phyloP scores from a whole-genome alignment of 768 basidiomycete species.

The Chiua virens region DNA sequence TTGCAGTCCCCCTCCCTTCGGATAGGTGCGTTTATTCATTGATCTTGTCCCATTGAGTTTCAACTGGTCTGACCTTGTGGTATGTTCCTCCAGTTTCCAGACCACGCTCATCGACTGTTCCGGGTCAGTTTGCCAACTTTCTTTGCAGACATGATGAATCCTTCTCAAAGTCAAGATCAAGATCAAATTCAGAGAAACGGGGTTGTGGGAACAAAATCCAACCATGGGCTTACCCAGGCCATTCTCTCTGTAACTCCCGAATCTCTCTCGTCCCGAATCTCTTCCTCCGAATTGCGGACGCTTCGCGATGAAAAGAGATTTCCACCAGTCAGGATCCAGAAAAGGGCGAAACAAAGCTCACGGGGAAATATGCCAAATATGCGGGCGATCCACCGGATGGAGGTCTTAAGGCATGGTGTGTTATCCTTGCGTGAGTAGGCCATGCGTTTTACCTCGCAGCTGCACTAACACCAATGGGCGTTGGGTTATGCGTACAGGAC shows the following conservation, averaged over 20 bases:
- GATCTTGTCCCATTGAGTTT: background rate
- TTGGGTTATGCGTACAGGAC: constrained; percentile 7
- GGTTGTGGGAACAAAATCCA: background rate
- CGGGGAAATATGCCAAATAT: constrained; percentile 18
- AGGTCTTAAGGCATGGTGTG: constrained; percentile 31
- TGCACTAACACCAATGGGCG: background rate
- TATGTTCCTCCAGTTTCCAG: background rate
- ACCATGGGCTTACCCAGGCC: background rate
- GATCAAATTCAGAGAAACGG: background rate
- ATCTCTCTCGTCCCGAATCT: background rate
- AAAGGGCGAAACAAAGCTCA: background rate
- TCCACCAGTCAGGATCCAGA: constrained; percentile 3
- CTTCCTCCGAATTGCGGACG: constrained; percentile 6
- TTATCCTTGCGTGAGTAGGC: constrained; percentile 26
- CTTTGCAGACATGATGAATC: background rate
- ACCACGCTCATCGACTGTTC: background rate
- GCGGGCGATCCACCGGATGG: constrained; percentile 28
- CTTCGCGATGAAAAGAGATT: constrained; percentile 7
- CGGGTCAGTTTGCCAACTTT: background rate
- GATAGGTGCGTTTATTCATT: background rate
- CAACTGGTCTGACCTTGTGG: background rate
- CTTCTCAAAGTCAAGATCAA: background rate
- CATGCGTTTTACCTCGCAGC: background rate
- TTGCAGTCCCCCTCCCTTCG: too few relatives aligned
- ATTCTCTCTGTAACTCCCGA: background rate